Evolutionary conservation across 2,329 filamentous ascomycete species (phyloP).

Genomic region (Fusarium sp.): DNA sequence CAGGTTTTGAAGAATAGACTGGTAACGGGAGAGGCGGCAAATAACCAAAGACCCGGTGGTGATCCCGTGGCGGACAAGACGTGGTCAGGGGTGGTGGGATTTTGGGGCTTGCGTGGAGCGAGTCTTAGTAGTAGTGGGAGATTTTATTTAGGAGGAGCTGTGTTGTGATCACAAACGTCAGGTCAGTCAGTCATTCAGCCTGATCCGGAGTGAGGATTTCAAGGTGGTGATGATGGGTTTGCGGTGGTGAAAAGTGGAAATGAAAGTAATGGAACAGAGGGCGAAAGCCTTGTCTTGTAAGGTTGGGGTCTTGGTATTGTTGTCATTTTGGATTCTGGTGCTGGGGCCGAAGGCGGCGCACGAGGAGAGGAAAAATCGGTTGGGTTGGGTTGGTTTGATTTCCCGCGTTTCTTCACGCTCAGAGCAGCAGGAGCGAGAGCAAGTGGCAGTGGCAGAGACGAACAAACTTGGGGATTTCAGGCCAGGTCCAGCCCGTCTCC

Average conservation of each 20-base stretch:
- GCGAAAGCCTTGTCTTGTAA: conserved; percentile 53
- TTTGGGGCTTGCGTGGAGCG: conserved; percentile 49
- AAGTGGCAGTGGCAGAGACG: conserved; percentile 9
- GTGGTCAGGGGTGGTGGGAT: conserved; percentile 49
- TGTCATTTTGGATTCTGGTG: conserved; percentile 54
- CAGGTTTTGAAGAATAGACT: conserved; percentile 42
- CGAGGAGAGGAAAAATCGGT: conserved; percentile 51
- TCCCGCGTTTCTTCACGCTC: conserved; percentile 42
- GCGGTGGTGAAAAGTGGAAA: conserved; percentile 34
- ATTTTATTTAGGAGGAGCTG: conserved; percentile 42
- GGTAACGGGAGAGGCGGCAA: conserved; percentile 47
- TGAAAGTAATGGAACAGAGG: conserved; percentile 46
- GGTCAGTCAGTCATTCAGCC: conserved; percentile 1
- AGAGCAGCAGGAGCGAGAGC: conserved; percentile 1
- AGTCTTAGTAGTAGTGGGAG: conserved; percentile 37
- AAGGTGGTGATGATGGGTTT: conserved; percentile 44
- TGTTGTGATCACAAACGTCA: conserved; percentile 36
- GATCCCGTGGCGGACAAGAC: conserved; percentile 48
- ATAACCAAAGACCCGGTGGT: conserved; percentile 45
- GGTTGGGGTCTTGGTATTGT: conserved; percentile 56
- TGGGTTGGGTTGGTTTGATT: conserved; percentile 48
- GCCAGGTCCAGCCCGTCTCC: conserved; percentile 22
- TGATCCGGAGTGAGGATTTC: conserved; percentile 7
- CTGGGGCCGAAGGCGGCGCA: conserved; percentile 56
- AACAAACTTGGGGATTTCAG: conserved; percentile 32